Base-by-base conservation (phyloP, 169 alveolate species). In the Perkinsus marinus region DNA sequence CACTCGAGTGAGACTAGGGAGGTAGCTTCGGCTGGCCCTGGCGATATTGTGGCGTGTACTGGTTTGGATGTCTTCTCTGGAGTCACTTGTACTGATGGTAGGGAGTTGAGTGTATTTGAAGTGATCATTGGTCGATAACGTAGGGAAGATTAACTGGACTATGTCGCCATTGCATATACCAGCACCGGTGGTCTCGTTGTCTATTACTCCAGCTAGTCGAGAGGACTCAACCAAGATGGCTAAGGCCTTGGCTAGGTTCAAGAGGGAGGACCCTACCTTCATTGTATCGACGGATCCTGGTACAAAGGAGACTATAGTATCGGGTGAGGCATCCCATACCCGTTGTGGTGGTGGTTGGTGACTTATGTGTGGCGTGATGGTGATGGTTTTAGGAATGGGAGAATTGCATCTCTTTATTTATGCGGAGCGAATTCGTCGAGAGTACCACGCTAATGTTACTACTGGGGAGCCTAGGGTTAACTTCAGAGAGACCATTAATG, bases 191-290 rank as follows among this genome's bases (percentile, higher is more conserved):
- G 96, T 98, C 93, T 96, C 98, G 0, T 95, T 97, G 30, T 96
- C 99, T 17, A 96, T 98, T 16, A 96, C 95, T 37, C 97, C 97
- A 0, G 91, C 93, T 89, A 95, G 95, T 39, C 92, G 94, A 68
- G 95, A 95, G 89, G 95, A 95, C 68, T 90, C 94, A 68, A 95
- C 94, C 22, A 94, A 93, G 68, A 95, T 98, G 90, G 93, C 96
- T 39, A 97, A 98, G 93, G 99, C 99, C 0, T 94, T 97, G 30
- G 93, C 93, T 39, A 93, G 98, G 92, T 98, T 98, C 93, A 92
- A 96, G 93, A 95, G 98, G 94, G 99, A 98, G 94, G 99, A 98
- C 91, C 99, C 99, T 13, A 98, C 99, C 2, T 98, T 98, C 93
- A 94, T 95, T 91, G 98, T 97, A 3, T 92, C 94, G 34, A 93